phyloP scores from a whole-genome alignment of 1,284 basidiomycete species.

The Blastosporella zonata region DNA sequence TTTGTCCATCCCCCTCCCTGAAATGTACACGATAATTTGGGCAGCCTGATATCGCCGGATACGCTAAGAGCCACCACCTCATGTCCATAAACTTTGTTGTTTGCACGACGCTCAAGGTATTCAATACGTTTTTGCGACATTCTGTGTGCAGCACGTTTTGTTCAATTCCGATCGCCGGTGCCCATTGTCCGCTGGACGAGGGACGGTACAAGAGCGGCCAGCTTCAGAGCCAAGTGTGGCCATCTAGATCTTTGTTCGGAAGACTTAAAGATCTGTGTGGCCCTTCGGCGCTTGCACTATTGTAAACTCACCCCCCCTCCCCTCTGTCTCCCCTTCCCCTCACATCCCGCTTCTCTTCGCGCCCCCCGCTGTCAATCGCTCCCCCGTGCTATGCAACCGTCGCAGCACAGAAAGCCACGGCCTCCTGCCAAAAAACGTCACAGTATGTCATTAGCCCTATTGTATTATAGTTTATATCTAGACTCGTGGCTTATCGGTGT shows the following conservation, averaged over 20 bases:
- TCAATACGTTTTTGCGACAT: constrained; percentile 19
- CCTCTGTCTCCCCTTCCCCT: not conserved
- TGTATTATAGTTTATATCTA: constrained; percentile 7
- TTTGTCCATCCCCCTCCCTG: constrained; percentile 26
- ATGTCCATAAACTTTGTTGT: constrained; percentile 33
- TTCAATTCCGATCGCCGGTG: constrained; percentile 24
- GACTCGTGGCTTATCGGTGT: constrained; percentile 10
- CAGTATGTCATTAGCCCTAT: constrained; percentile 29
- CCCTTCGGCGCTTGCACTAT: constrained; percentile 10
- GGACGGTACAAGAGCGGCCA: constrained; percentile 14
- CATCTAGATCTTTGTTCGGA: constrained; percentile 25
- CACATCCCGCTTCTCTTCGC: constrained; percentile 1
- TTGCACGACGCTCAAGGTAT: constrained; percentile 17
- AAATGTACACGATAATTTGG: constrained; percentile 26
- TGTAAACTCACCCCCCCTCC: constrained; percentile 6
- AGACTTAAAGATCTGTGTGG: constrained; percentile 27
- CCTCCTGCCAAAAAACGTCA: constrained; percentile 40
- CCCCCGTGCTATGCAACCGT: constrained; percentile 18
- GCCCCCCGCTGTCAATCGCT: constrained; percentile 5
- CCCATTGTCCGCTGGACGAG: constrained; percentile 26
- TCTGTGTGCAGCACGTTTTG: constrained; percentile 21
- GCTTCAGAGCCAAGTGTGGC: constrained; percentile 18
- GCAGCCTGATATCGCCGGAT: constrained; percentile 24
- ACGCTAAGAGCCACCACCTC: constrained; percentile 27
- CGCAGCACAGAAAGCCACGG: constrained; percentile 27